Evolutionary conservation across 106 monocot species (phyloP).

Genomic region (Gastrodia elata): DNA sequence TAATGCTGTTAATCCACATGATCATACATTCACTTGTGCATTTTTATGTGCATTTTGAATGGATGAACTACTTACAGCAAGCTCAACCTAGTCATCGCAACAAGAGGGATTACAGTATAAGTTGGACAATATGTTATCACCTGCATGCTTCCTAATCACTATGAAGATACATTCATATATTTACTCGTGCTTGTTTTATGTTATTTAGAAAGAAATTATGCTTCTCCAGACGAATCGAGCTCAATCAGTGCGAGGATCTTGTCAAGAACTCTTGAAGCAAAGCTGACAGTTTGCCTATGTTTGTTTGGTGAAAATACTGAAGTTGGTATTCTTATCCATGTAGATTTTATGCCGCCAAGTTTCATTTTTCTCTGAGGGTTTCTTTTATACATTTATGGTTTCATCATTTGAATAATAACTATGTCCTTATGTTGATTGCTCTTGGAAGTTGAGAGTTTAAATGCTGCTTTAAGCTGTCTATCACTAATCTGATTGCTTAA

Average conservation of each 20-base stretch:
- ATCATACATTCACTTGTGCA: background rate
- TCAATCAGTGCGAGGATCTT: constrained; percentile 56
- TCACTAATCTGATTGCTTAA: background rate
- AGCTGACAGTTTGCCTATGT: constrained; percentile 70
- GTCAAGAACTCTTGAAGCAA: constrained; percentile 72
- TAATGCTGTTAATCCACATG: background rate
- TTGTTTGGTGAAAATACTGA: constrained; percentile 28
- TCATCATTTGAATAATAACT: constrained; percentile 2
- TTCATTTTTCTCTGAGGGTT: background rate
- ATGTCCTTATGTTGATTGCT: background rate
- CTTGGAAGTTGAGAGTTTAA: background rate
- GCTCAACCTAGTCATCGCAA: too few relatives aligned
- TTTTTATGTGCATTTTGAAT: too few relatives aligned
- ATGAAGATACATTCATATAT: too few relatives aligned
- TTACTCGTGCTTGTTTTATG: background rate
- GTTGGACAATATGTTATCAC: too few relatives aligned
- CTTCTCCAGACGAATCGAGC: constrained; percentile 38
- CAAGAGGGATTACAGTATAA: too few relatives aligned
- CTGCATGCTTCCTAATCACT: too few relatives aligned
- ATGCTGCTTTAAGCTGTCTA: background rate
- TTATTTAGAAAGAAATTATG: background rate
- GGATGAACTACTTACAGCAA: too few relatives aligned
- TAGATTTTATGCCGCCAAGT: background rate
- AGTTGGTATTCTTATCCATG: constrained; percentile 16
- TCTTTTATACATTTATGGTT: background rate